A percentile compares a stretch with the other conserved stretches of the same genome.
Conservation (phyloP, 495 filamentous ascomycete species). For the Neurospora sp. region DNA sequence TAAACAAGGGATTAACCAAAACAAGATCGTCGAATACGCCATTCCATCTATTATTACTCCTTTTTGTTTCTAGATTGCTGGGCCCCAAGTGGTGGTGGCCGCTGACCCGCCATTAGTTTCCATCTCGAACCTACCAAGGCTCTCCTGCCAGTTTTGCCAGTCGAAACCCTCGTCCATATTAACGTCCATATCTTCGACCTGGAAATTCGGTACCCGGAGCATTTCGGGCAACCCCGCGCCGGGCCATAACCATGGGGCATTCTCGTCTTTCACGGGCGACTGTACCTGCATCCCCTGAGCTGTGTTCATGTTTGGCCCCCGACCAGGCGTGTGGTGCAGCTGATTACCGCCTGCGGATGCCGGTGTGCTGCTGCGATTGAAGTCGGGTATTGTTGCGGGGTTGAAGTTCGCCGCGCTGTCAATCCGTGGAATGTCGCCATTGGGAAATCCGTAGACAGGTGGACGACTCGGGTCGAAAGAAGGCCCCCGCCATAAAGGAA, state of each 20-base stretch:
- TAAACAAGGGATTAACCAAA: not conserved
- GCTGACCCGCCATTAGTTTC: slow-evolving; percentile 15
- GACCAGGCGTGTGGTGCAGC: not conserved
- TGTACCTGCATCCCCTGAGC: not conserved
- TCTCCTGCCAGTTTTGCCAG: slow-evolving; percentile 40
- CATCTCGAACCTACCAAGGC: slow-evolving; percentile 23
- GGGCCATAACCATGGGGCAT: slow-evolving; percentile 37
- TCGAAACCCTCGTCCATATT: slow-evolving; percentile 35
- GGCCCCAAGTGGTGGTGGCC: slow-evolving; percentile 12
- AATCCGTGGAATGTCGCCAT: not conserved
- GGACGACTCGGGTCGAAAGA: not conserved
- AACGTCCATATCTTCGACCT: slow-evolving; percentile 27
- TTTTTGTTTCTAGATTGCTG: not conserved
- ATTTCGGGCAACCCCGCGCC: slow-evolving; percentile 10
- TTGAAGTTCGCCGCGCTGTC: slow-evolving; percentile 1
- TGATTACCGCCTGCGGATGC: not conserved
- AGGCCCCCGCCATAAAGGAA: slow-evolving; percentile 4
- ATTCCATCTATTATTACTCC: not conserved
- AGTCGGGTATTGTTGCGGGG: slow-evolving; percentile 1
- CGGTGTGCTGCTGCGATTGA: slow-evolving; percentile 1
- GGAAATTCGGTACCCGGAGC: slow-evolving; percentile 14
- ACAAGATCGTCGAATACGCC: not conserved
- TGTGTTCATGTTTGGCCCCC: not conserved
- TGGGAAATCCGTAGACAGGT: slow-evolving; percentile 6
- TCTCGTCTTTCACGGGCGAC: slow-evolving; percentile 13